phyloP scores from a whole-genome alignment of 176 grass and related monocot genomes.

The Chrysopogon serrulatus region DNA sequence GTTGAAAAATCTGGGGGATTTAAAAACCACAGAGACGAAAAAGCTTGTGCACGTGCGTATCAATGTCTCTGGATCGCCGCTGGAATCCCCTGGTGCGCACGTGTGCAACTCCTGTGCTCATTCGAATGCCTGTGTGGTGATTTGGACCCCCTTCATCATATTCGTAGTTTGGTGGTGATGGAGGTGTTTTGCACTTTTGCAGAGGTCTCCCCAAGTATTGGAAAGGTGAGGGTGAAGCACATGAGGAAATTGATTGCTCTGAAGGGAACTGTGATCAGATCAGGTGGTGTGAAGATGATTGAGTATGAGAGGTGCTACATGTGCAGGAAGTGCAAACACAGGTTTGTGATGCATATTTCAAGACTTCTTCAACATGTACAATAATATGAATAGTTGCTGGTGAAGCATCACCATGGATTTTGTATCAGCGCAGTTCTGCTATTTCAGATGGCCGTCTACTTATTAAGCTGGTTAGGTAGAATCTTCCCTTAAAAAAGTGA shows the following conservation, averaged over 20 bases:
- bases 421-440: not conserved
- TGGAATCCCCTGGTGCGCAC: slow-evolving; percentile 54
- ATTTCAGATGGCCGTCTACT: not conserved
- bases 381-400: not conserved
- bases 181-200: slow-evolving; percentile 20
- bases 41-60: slow-evolving; percentile 64
- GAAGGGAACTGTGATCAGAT: slow-evolving; percentile 82
- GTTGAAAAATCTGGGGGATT: slow-evolving; percentile 9
- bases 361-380: not conserved
- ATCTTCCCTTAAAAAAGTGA: not conserved
- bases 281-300: slow-evolving; percentile 84
- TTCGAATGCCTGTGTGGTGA: not conserved
- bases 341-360: slow-evolving; percentile 36
- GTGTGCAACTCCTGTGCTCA: not conserved
- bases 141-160: not conserved
- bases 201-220: slow-evolving; percentile 80
- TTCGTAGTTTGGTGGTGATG: not conserved
- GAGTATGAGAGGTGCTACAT: slow-evolving; percentile 64
- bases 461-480: not conserved
- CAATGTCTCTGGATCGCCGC: slow-evolving; percentile 57
- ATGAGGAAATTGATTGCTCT: slow-evolving; percentile 62
- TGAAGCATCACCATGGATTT: not conserved
- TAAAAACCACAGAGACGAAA: slow-evolving; percentile 16
- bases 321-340: slow-evolving; percentile 78
- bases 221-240: slow-evolving; percentile 83